Evolutionary conservation across 2,329 filamentous ascomycete species (phyloP).

Genomic region (Coniochaeta pulveracea): DNA sequence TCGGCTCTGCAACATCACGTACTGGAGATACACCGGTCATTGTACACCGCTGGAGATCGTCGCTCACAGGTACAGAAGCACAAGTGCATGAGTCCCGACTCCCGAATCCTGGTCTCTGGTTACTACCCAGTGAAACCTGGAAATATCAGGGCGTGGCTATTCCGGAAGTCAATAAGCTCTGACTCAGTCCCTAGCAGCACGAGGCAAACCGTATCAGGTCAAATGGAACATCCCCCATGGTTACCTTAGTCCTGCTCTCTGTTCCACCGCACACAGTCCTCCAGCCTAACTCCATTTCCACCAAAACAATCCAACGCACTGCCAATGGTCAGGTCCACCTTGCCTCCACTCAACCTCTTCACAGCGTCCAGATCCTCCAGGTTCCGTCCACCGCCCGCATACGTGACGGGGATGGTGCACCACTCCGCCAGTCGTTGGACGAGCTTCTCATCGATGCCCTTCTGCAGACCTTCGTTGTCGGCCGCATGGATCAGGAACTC

Average conservation of each 20-base stretch:
- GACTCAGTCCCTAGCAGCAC: too few species aligned
- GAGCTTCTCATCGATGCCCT: constrained; percentile 78
- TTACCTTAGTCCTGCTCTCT: constrained; percentile 24
- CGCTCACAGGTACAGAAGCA: too few species aligned
- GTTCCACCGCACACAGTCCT: constrained; percentile 88
- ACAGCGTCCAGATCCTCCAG: constrained; percentile 77
- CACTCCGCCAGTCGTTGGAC: constrained; percentile 68
- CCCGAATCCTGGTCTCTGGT: too few species aligned
- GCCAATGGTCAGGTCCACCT: constrained; percentile 88
- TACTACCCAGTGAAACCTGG: too few species aligned
- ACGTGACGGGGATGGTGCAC: constrained; percentile 89
- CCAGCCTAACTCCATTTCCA: constrained; percentile 73
- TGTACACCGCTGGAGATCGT: too few species aligned
- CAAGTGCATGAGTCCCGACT: too few species aligned
- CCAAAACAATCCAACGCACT: constrained; percentile 96
- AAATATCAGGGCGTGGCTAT: too few species aligned
- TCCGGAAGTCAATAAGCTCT: too few species aligned
- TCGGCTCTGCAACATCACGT: too few species aligned
- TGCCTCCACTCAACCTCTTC: constrained; percentile 64
- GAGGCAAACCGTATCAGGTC: too few species aligned
- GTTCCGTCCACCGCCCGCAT: constrained; percentile 83
- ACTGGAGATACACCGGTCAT: too few species aligned
- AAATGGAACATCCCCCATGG: too few species aligned
- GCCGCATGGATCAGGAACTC: constrained; percentile 97
- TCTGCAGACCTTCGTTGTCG: constrained; percentile 89